A percentile compares a stretch with the other conserved stretches of the same genome.
Conservation (phyloP, 148 eudicot species). For the Suaeda aralocaspica region DNA sequence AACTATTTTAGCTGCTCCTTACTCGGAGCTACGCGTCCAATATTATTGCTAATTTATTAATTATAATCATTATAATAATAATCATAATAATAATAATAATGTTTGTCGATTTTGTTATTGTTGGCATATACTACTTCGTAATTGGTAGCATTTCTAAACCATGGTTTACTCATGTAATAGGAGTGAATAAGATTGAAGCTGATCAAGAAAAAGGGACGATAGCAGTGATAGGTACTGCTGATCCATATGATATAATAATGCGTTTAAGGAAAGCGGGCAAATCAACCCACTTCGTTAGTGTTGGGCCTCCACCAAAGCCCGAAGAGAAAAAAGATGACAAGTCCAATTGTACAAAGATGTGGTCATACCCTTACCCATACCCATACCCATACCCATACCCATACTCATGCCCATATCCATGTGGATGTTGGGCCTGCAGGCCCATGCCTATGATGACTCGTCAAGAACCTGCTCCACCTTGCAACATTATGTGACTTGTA, state of each 20-base stretch:
- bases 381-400: background rate
- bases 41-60: too few relatives aligned
- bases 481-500: conserved; percentile 27
- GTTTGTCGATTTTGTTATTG: too few relatives aligned
- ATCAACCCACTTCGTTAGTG: conserved; percentile 34
- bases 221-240: conserved; percentile 55
- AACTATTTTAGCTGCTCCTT: too few relatives aligned
- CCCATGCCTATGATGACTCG: conserved; percentile 10
- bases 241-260: conserved; percentile 45
- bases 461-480: conserved; percentile 20
- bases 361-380: background rate
- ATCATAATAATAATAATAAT: too few relatives aligned
- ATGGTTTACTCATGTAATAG: conserved; percentile 16
- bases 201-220: conserved; percentile 48
- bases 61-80: too few relatives aligned
- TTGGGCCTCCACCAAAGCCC: conserved; percentile 57
- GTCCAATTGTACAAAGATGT: too few relatives aligned
- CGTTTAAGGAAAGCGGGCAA: conserved; percentile 43
- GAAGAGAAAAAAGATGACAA: too few relatives aligned
- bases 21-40: too few relatives aligned
- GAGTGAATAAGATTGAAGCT: conserved; percentile 54
- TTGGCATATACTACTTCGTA: too few relatives aligned
- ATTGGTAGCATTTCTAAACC: background rate
- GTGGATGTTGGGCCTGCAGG: conserved; percentile 6
- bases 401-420: background rate